These are phyloP conservation scores for Cutaneotrichosporon arboriforme DNA, from an alignment of 1,284 basidiomycete species.

Conservation along the genomic window DNA sequence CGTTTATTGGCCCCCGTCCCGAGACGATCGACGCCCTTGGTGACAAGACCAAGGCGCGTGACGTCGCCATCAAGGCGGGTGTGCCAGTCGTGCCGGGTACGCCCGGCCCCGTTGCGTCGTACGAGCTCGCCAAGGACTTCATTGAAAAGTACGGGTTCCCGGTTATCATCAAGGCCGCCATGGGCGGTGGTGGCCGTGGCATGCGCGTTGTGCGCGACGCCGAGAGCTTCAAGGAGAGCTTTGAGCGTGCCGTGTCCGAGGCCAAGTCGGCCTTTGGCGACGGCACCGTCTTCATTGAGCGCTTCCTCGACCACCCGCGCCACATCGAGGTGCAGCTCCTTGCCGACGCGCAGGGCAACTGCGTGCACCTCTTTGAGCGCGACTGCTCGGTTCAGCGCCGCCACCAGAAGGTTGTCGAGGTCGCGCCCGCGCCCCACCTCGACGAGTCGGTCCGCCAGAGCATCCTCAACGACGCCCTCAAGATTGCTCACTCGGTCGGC, in stretches of 20 bases:
- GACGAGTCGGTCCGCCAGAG: conserved; percentile 84
- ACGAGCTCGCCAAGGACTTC: conserved; percentile 77
- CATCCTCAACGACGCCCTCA: conserved; percentile 87
- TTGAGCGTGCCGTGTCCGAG: conserved; percentile 89
- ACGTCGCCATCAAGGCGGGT: conserved; percentile 67
- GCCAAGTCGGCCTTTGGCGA: conserved; percentile 96
- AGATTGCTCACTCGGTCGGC: conserved; percentile 81
- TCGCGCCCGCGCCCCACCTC: conserved; percentile 92
- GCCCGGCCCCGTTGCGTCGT: conserved; percentile 81
- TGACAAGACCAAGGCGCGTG: conserved; percentile 97
- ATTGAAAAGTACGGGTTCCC: conserved; percentile 95
- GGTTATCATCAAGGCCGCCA: conserved; percentile 95
- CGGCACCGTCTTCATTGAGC: conserved; percentile 97
- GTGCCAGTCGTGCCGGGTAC: conserved; percentile 98
- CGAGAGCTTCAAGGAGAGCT: conserved; percentile 81
- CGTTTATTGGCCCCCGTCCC: conserved; percentile 92
- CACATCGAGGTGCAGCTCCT: conserved; percentile 97
- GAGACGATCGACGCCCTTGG: conserved; percentile 97
- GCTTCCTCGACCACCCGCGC: conserved; percentile 91
- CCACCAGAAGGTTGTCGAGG: conserved; percentile 98
- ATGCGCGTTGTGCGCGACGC: conserved; percentile 97
- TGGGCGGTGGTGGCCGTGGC: conserved; percentile 96
- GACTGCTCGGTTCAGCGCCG: conserved; percentile 97
- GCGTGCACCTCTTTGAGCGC: conserved; percentile 94
- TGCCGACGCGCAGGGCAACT: conserved; percentile 85